Percentiles rank a stretch among this genome's conserved stretches.
Evolutionary conservation across 345 rosid genomes (phyloP).

Genomic region (Limnanthes douglasii): DNA sequence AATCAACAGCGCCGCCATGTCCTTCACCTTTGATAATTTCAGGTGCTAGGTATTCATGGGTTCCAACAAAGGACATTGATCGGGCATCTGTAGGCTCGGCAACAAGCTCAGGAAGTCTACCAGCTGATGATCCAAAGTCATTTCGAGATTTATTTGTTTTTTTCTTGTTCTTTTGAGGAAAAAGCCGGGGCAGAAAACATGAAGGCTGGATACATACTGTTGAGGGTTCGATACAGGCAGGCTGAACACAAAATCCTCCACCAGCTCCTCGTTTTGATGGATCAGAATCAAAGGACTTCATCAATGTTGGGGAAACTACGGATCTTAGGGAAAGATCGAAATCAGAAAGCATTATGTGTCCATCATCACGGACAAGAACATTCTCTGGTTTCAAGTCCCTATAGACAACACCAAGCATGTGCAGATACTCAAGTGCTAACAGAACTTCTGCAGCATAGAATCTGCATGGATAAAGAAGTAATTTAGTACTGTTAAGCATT

Average conservation of each 20-base stretch:
- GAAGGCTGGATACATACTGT: slow-evolving; percentile 79
- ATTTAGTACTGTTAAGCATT: too few species aligned
- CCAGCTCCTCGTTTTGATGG: slow-evolving; percentile 54
- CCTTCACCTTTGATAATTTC: slow-evolving; percentile 97
- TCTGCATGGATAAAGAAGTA: slow-evolving; percentile 20
- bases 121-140: slow-evolving; percentile 24
- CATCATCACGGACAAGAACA: slow-evolving; percentile 95
- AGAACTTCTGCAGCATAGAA: slow-evolving; percentile 96
- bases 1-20: slow-evolving; percentile 95
- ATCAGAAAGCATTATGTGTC: slow-evolving; percentile 98
- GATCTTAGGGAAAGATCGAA: slow-evolving; percentile 93
- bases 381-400: slow-evolving; percentile 97
- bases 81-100: slow-evolving; percentile 94
- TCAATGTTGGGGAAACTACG: slow-evolving; percentile 80
- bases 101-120: slow-evolving; percentile 70
- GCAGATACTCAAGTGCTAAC: slow-evolving; percentile 93
- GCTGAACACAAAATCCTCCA: slow-evolving; percentile 75
- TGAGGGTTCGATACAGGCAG: slow-evolving; percentile 81
- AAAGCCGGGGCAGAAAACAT: slow-evolving; percentile 74
- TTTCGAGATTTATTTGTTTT: slow-evolving; percentile 45
- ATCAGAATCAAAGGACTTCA: slow-evolving; percentile 46
- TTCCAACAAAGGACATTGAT: slow-evolving; percentile 98
- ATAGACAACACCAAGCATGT: slow-evolving; percentile 97
- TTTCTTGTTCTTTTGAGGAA: slow-evolving; percentile 74
- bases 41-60: slow-evolving; percentile 96